phyloP scores from a whole-genome alignment of 2,329 filamentous ascomycete genomes.

The Pyrenophora graminea region DNA sequence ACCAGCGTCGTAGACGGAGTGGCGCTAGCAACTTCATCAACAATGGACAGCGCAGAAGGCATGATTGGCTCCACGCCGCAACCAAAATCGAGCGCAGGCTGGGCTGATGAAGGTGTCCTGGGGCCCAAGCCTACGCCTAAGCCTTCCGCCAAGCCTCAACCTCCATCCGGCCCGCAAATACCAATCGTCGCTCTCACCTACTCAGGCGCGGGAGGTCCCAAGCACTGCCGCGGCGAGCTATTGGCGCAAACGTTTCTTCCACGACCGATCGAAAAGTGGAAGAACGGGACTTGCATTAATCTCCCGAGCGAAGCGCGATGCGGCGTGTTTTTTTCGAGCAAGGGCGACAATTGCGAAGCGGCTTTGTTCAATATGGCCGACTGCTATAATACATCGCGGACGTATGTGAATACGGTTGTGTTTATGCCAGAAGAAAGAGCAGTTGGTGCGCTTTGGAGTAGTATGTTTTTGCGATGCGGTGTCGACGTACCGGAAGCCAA shows the following conservation, averaged over 20 bases:
- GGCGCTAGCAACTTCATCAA: constrained; percentile 17
- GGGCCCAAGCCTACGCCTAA: constrained; percentile 22
- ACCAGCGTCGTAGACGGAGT: constrained; percentile 18
- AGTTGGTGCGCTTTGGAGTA: constrained; percentile 41
- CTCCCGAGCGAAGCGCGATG: constrained; percentile 39
- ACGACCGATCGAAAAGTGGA: constrained; percentile 30
- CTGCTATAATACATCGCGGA: constrained; percentile 35
- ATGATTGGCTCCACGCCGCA: constrained; percentile 31
- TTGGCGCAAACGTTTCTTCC: constrained; percentile 33
- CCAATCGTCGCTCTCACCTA: constrained; percentile 42
- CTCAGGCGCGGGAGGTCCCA: constrained; percentile 39
- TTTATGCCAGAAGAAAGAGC: constrained; percentile 44
- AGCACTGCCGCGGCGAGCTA: constrained; percentile 41
- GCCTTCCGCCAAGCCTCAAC: constrained; percentile 14
- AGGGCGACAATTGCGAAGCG: constrained; percentile 43
- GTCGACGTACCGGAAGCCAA: constrained; percentile 35
- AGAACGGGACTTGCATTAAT: constrained; percentile 39
- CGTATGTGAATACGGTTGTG: constrained; percentile 41
- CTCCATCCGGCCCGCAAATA: constrained; percentile 21
- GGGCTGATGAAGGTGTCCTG: constrained; percentile 31
- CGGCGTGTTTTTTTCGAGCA: constrained; percentile 40
- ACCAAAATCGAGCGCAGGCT: constrained; percentile 18
- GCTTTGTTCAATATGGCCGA: constrained; percentile 37
- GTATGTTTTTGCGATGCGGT: constrained; percentile 43
- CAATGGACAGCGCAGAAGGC: constrained; percentile 27